A percentile compares a stretch with the other conserved stretches of the same genome.
Conservation (phyloP, 805 yeast species). For the Candida germanica region DNA sequence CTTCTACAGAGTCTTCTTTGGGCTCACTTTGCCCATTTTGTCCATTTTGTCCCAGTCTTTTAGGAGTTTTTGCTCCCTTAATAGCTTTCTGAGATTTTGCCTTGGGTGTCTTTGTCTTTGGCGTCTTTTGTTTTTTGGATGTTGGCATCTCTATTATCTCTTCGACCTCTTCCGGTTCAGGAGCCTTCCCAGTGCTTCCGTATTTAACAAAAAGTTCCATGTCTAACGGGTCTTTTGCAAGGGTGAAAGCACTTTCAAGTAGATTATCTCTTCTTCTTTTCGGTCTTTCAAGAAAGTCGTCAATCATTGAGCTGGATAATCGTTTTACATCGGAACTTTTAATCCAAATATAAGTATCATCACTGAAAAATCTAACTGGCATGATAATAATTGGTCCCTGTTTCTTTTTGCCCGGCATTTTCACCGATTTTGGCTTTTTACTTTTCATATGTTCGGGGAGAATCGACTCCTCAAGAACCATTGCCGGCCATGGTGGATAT, state of each 20-base stretch:
- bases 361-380: conserved; percentile 70
- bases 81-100: conserved; percentile 8
- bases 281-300: conserved; percentile 27
- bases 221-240: conserved; percentile 47
- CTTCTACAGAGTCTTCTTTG: conserved; percentile 6
- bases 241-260: conserved; percentile 49
- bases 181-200: conserved; percentile 45
- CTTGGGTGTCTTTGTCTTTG: neutral
- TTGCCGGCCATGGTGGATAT: conserved; percentile 89
- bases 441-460: conserved; percentile 56
- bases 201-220: conserved; percentile 39
- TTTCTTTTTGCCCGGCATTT: conserved; percentile 19
- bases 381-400: conserved; percentile 14
- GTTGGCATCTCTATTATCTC: conserved; percentile 1
- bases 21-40: conserved; percentile 6
- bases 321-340: conserved; percentile 47
- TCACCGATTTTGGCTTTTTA: conserved; percentile 46
- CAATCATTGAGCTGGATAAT: conserved; percentile 42
- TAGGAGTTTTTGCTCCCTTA: conserved; percentile 3
- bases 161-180: conserved; percentile 25
- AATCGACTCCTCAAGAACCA: conserved; percentile 59
- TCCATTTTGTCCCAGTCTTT: conserved; percentile 7
- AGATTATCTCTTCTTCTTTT: conserved; percentile 41
- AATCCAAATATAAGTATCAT: conserved; percentile 72
- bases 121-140: neutral